phyloP scores from a whole-genome alignment of 306 rosid genomes.

The Purshia tridentata region DNA sequence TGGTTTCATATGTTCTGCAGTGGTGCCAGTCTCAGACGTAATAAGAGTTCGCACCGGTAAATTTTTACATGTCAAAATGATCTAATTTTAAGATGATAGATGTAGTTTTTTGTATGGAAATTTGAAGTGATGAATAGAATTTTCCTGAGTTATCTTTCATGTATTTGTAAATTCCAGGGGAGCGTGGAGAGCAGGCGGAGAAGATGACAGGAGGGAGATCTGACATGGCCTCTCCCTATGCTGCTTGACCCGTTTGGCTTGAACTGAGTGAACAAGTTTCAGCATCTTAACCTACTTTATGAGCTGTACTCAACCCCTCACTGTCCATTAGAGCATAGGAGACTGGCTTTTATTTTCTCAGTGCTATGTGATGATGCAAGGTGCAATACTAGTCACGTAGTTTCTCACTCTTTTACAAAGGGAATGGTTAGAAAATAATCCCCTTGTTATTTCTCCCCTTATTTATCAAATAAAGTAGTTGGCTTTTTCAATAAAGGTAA shows the following conservation, averaged over 20 bases:
- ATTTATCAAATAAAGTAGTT: not conserved
- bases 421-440: conserved; percentile 6
- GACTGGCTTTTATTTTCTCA: conserved; percentile 10
- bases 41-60: conserved; percentile 91
- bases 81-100: not conserved
- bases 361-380: conserved; percentile 3
- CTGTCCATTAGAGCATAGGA: conserved; percentile 6
- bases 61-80: conserved; percentile 14
- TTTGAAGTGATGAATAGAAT: not conserved
- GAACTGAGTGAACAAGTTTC: not conserved
- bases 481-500: no score
- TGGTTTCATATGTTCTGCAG: conserved; percentile 46
- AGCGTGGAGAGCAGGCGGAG: conserved; percentile 82
- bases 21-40: conserved; percentile 73
- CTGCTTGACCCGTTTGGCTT: conserved; percentile 19
- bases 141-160: not conserved
- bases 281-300: not conserved
- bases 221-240: conserved; percentile 32
- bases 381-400: not conserved
- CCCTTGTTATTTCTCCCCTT: not conserved
- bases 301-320: conserved; percentile 4
- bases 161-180: conserved; percentile 47
- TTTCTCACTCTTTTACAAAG: not conserved
- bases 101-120: conserved; percentile 6
- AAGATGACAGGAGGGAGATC: conserved; percentile 70